Percentiles rank a stretch among this genome's conserved stretches.
These are phyloP conservation scores for Chenopodium suecicum DNA, from an alignment of 148 eudicot species.

Conservation along the genomic window DNA sequence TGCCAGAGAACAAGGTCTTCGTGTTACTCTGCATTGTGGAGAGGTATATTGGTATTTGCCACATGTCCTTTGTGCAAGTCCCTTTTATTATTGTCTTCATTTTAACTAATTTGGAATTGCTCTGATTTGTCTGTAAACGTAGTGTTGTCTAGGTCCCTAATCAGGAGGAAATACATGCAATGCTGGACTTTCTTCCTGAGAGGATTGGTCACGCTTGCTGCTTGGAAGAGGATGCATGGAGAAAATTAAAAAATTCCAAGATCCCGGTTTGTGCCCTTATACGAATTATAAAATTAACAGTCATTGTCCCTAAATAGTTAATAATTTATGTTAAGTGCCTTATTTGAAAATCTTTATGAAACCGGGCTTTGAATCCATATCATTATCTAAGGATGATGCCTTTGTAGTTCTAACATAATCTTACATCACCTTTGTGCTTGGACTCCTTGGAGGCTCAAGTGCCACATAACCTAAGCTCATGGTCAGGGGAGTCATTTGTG, in stretches of 20 bases:
- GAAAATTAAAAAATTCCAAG: conserved; percentile 51
- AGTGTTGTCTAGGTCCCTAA: conserved; percentile 86
- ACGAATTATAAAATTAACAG: neutral
- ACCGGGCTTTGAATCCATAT: neutral
- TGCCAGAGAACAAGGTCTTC: conserved; percentile 82
- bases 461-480: neutral
- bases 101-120: conserved; percentile 6
- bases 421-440: neutral
- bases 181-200: conserved; percentile 85
- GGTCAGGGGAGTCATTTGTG: conserved; percentile 1
- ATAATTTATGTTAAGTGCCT: neutral
- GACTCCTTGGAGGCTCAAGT: neutral
- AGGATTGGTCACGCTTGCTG: conserved; percentile 98
- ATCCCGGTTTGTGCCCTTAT: conserved; percentile 61
- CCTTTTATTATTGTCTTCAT: neutral
- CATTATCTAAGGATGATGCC: neutral
- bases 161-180: conserved; percentile 72
- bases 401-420: neutral
- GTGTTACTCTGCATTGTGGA: conserved; percentile 83
- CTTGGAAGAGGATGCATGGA: conserved; percentile 84
- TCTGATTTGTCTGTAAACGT: conserved; percentile 45
- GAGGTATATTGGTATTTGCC: conserved; percentile 53
- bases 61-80: neutral
- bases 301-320: neutral
- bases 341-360: neutral